Conservation (phyloP, 2,329 filamentous ascomycete species). For the Pestalotiopsis sp. region DNA sequence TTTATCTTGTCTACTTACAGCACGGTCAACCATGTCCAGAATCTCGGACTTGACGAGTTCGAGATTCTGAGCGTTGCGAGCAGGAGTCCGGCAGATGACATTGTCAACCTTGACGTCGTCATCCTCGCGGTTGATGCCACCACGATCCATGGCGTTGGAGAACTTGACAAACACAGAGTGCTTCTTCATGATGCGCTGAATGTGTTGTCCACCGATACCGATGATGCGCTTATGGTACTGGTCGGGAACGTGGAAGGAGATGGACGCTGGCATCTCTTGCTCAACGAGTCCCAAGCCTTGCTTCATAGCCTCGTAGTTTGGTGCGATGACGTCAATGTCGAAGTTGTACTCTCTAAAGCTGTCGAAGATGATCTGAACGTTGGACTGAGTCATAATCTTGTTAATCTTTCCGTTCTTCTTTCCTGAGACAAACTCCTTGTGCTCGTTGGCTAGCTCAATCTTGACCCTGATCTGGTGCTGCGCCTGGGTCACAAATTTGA, state of each 20-base stretch:
- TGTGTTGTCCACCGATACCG: slow-evolving; percentile 96
- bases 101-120: slow-evolving; percentile 99
- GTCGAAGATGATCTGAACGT: slow-evolving; percentile 98
- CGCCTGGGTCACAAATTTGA: slow-evolving; percentile 83
- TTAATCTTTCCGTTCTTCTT: slow-evolving; percentile 99
- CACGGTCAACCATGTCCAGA: slow-evolving; percentile 98
- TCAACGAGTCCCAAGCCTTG: slow-evolving; percentile 91
- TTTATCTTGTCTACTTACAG: slow-evolving; percentile 52
- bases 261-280: slow-evolving; percentile 98
- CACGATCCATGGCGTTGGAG: slow-evolving; percentile 97
- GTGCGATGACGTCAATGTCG: slow-evolving; percentile 95
- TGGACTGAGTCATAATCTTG: slow-evolving; percentile 99
- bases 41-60: slow-evolving; percentile 99
- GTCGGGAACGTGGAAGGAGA: slow-evolving; percentile 98
- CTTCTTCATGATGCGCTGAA: slow-evolving; percentile 99
- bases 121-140: slow-evolving; percentile 87
- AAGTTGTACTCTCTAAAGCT: slow-evolving; percentile 99
- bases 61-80: slow-evolving; percentile 93
- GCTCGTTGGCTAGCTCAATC: slow-evolving; percentile 97
- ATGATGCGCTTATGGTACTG: slow-evolving; percentile 99
- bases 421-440: slow-evolving; percentile 98
- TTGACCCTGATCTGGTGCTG: slow-evolving; percentile 96
- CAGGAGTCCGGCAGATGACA: slow-evolving; percentile 96
- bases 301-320: slow-evolving; percentile 91
- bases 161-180: slow-evolving; percentile 99